phyloP scores from a whole-genome alignment of 768 basidiomycete genomes.

The Daedaleopsis sinensis region DNA sequence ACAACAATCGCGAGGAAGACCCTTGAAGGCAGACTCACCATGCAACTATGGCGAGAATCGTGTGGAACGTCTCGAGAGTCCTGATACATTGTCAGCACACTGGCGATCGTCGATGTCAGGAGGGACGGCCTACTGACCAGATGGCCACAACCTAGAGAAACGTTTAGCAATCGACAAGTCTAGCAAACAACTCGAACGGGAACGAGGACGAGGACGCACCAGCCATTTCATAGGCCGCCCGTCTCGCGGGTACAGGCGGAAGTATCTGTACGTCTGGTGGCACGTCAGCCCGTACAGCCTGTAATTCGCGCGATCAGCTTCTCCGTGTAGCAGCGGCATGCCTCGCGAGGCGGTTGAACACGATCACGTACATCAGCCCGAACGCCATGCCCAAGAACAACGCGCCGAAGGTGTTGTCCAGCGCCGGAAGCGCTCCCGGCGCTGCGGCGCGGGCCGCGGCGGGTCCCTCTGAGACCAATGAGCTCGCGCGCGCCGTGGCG shows the following conservation, averaged over 20 bases:
- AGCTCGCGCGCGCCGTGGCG: too few relatives aligned
- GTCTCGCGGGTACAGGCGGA: neutral
- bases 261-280: conserved; percentile 1
- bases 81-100: neutral
- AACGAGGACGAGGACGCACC: neutral
- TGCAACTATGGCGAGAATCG: neutral
- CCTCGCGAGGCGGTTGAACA: neutral
- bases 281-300: neutral
- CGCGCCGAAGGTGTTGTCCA: conserved; percentile 5
- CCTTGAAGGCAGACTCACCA: neutral
- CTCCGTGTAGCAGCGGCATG: neutral
- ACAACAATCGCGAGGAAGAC: neutral
- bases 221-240: neutral
- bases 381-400: neutral
- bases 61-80: neutral
- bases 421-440: neutral
- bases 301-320: neutral
- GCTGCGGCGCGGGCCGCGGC: too few relatives aligned
- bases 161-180: neutral
- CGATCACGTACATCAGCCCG: neutral
- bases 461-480: too few relatives aligned
- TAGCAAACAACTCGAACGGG: neutral
- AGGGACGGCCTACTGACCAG: neutral
- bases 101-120: neutral
- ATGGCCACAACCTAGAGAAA: neutral